Evolutionary conservation across 139 green algal species (phyloP).

Genomic region (Diplosphaera chodatii): DNA sequence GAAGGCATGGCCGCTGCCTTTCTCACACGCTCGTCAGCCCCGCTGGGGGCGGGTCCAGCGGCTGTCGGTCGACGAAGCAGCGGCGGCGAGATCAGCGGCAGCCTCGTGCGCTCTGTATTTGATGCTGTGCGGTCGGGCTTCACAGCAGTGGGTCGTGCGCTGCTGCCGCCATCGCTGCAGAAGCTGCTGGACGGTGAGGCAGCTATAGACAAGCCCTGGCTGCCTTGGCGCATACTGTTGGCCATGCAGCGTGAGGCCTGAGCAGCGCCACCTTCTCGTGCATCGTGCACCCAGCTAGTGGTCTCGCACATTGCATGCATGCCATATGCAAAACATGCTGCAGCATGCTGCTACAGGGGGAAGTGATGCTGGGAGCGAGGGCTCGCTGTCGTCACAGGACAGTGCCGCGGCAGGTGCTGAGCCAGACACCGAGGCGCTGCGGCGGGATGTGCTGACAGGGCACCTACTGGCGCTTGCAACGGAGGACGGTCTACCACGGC

Average conservation of each 20-base stretch:
- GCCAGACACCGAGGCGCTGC: slow-evolving; percentile 13
- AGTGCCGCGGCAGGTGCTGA: slow-evolving; percentile 4
- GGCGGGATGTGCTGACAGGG: slow-evolving; percentile 55
- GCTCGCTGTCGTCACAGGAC: too few species aligned
- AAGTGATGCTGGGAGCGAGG: background rate
- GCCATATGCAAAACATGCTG: too few species aligned
- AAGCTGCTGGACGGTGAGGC: slow-evolving; percentile 11
- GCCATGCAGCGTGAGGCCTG: too few species aligned
- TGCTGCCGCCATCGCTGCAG: slow-evolving; percentile 23
- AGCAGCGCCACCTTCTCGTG: too few species aligned
- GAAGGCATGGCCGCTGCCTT: background rate
- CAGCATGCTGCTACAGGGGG: background rate
- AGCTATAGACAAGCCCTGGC: too few species aligned
- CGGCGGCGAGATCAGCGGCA: background rate
- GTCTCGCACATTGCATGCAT: too few species aligned
- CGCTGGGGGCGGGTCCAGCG: too few species aligned
- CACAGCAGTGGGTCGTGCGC: slow-evolving; percentile 5
- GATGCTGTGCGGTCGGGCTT: too few species aligned
- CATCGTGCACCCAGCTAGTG: too few species aligned
- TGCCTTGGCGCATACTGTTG: too few species aligned
- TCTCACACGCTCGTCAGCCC: too few species aligned
- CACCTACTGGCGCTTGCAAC: slow-evolving; percentile 50
- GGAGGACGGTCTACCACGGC: slow-evolving; percentile 22
- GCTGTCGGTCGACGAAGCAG: slow-evolving; percentile 14
- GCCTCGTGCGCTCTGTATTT: too few species aligned